Evolutionary conservation across 1,139 yeast species (phyloP).

Genomic region (Groenewaldozyma sp.): DNA sequence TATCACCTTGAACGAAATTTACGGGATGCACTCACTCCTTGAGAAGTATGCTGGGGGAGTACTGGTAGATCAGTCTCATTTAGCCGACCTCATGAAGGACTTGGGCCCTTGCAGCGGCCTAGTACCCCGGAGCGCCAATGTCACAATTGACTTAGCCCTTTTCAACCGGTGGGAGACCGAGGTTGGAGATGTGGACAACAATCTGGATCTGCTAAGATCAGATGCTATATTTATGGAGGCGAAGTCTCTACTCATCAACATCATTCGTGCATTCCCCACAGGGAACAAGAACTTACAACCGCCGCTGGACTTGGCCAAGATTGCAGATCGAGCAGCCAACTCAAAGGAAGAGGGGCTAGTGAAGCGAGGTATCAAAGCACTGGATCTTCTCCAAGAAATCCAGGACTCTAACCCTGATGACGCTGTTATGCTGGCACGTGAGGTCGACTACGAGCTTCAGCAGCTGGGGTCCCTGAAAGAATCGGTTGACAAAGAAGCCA

Average conservation of each 20-base stretch:
- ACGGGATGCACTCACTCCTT: constrained; percentile 31
- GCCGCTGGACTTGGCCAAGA: constrained; percentile 26
- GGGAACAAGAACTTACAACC: constrained; percentile 22
- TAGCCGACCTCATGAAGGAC: constrained; percentile 26
- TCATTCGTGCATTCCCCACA: constrained; percentile 31
- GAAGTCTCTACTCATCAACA: constrained; percentile 31
- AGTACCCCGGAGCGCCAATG: constrained; percentile 29
- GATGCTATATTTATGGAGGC: constrained; percentile 33
- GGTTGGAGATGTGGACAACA: constrained; percentile 28
- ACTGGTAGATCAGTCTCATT: constrained; percentile 14
- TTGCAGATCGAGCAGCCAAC: constrained; percentile 31
- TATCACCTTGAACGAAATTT: constrained; percentile 32
- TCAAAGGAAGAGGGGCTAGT: constrained; percentile 25
- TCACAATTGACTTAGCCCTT: constrained; percentile 28
- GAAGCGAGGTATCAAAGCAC: constrained; percentile 31
- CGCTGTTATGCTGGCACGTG: constrained; percentile 25
- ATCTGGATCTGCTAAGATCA: constrained; percentile 28
- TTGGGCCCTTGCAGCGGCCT: constrained; percentile 25
- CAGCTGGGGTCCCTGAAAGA: constrained; percentile 32
- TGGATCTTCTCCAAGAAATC: constrained; percentile 28
- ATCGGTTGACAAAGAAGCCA: constrained; percentile 29
- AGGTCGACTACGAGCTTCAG: constrained; percentile 31
- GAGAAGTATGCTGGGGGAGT: constrained; percentile 27
- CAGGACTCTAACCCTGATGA: constrained; percentile 26
- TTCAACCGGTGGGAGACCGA: constrained; percentile 33